These are phyloP conservation scores for Grifola frondosa DNA, from an alignment of 1,284 basidiomycete genomes.

Conservation along the genomic window DNA sequence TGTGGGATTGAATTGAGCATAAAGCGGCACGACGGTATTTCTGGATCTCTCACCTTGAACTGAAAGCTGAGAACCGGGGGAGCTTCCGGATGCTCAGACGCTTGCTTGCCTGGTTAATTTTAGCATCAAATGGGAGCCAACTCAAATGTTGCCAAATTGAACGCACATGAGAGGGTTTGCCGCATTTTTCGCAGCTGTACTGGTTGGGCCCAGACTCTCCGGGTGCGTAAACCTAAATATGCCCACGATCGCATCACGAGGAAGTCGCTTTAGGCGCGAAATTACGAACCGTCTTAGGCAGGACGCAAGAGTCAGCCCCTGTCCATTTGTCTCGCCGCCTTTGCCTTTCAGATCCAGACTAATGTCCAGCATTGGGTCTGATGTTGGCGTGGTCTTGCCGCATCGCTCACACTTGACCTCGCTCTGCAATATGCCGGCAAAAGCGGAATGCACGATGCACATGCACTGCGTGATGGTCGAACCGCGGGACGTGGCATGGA, in stretches of 20 bases:
- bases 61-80: constrained; percentile 91
- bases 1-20: constrained; percentile 5
- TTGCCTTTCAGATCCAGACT: constrained; percentile 81
- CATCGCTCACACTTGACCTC: constrained; percentile 86
- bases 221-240: constrained; percentile 66
- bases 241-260: constrained; percentile 1
- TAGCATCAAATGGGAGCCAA: constrained; percentile 11
- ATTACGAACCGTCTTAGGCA: constrained; percentile 64
- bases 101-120: constrained; percentile 64
- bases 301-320: constrained; percentile 62
- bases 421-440: constrained; percentile 85
- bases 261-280: not conserved
- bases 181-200: constrained; percentile 75
- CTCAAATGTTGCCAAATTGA: constrained; percentile 6
- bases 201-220: constrained; percentile 74
- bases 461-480: constrained; percentile 77
- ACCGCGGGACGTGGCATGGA: constrained; percentile 78
- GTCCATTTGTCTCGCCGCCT: constrained; percentile 38
- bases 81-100: constrained; percentile 83
- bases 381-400: constrained; percentile 72
- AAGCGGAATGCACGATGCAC: constrained; percentile 91
- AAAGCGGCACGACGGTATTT: constrained; percentile 3
- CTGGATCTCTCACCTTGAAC: constrained; percentile 70
- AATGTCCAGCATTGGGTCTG: constrained; percentile 91
- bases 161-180: constrained; percentile 61